Percentiles rank a stretch among this genome's conserved stretches.
Evolutionary conservation across 345 rosid genomes (phyloP).

Genomic region (Abelmoschus esculentus): DNA sequence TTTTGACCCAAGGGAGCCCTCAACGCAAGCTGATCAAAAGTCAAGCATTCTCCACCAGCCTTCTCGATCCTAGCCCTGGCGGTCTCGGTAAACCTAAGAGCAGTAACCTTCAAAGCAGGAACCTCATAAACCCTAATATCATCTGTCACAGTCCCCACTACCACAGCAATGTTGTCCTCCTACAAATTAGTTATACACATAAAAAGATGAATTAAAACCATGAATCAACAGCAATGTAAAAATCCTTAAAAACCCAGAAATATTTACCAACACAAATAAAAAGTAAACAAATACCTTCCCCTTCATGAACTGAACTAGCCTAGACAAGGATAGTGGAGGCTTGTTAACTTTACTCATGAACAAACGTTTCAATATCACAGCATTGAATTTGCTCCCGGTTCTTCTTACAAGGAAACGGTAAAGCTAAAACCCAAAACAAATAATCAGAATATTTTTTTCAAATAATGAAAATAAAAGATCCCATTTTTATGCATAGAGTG

Average conservation of each 20-base stretch:
- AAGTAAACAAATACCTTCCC: constrained; percentile 50
- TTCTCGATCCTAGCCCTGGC: constrained; percentile 91
- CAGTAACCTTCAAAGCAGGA: constrained; percentile 73
- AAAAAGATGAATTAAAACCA: not conserved
- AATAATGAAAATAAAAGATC: not conserved
- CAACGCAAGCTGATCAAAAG: constrained; percentile 91
- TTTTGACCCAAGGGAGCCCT: constrained; percentile 93
- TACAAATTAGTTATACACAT: not conserved
- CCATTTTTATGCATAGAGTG: not conserved
- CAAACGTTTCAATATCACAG: constrained; percentile 83
- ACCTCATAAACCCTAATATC: constrained; percentile 81
- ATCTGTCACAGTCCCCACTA: constrained; percentile 86
- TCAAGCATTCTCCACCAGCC: constrained; percentile 96
- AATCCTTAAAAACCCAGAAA: not conserved
- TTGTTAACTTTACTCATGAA: constrained; percentile 96
- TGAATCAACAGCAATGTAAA: not conserved
- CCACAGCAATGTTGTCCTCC: constrained; percentile 78
- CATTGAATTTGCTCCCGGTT: constrained; percentile 82
- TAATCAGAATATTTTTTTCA: not conserved
- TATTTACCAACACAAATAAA: not conserved
- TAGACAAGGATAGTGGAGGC: constrained; percentile 80
- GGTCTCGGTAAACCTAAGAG: constrained; percentile 86
- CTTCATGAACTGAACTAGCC: constrained; percentile 46
- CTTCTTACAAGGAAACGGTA: constrained; percentile 87
- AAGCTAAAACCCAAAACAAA: constrained; percentile 33